A percentile compares a stretch with the other conserved stretches of the same genome.
Evolutionary conservation across 192 early-diverging fungal genomes (phyloP).

Genomic region (Backusella circina): DNA sequence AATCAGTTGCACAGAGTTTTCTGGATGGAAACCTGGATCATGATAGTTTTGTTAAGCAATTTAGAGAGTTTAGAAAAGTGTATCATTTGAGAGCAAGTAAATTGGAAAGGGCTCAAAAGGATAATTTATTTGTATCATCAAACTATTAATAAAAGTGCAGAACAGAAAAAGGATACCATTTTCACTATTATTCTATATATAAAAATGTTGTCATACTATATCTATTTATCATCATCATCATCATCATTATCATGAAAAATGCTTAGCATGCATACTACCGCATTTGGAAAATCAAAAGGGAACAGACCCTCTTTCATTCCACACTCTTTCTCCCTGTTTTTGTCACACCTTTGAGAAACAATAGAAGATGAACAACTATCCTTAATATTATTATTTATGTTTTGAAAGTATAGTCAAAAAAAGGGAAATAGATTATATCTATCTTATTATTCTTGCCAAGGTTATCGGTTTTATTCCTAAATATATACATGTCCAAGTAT

Average conservation of each 20-base stretch:
- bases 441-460: background rate
- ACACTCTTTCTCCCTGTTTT: background rate
- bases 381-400: background rate
- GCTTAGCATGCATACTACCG: background rate
- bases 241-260: no score
- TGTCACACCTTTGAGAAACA: background rate
- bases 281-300: background rate
- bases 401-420: background rate
- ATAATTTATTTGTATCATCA: constrained; percentile 24
- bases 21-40: constrained; percentile 49
- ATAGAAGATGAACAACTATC: background rate
- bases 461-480: background rate
- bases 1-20: constrained; percentile 48
- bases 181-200: background rate
- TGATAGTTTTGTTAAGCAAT: constrained; percentile 47
- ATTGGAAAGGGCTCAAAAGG: constrained; percentile 39
- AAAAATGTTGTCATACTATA: background rate
- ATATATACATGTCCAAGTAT: background rate
- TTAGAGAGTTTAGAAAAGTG: constrained; percentile 48
- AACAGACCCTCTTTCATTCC: background rate
- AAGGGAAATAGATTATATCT: background rate
- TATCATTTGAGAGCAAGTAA: constrained; percentile 51
- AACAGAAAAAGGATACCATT: background rate
- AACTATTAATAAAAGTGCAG: no score
- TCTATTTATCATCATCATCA: no score